A percentile compares a stretch with the other conserved stretches of the same genome.
Conservation (phyloP, 306 rosid genomes). For the Herpetospermum pedunculosum region DNA sequence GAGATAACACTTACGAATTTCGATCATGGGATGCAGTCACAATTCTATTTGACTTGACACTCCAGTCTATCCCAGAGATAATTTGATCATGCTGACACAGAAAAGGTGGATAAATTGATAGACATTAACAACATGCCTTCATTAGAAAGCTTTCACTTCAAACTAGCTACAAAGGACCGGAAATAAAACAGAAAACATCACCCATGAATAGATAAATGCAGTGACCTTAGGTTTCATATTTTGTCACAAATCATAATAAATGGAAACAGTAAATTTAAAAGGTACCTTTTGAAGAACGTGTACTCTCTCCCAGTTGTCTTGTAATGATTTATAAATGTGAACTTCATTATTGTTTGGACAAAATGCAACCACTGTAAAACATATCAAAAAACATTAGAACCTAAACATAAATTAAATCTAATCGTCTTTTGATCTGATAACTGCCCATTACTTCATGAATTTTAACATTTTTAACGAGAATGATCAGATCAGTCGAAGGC, state of each 20-base stretch:
- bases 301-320: slow-evolving; percentile 92
- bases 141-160: not conserved
- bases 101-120: slow-evolving; percentile 3
- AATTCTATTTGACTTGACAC: slow-evolving; percentile 66
- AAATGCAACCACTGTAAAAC: slow-evolving; percentile 70
- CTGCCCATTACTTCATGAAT: not conserved
- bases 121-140: slow-evolving; percentile 1
- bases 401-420: not conserved
- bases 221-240: not conserved
- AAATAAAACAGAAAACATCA: not conserved
- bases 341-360: slow-evolving; percentile 93
- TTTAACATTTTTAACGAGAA: not conserved
- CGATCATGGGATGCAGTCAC: slow-evolving; percentile 97
- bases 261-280: not conserved
- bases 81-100: slow-evolving; percentile 85
- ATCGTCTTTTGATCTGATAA: not conserved
- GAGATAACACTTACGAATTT: slow-evolving; percentile 69
- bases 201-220: not conserved
- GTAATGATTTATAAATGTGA: slow-evolving; percentile 61
- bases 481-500: not conserved
- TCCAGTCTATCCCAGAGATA: slow-evolving; percentile 90
- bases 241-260: not conserved
- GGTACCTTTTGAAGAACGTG: slow-evolving; percentile 90
- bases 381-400: not conserved
- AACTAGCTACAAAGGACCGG: not conserved